Percentiles rank a stretch among this genome's conserved stretches.
Conservation (phyloP, 306 rosid genomes). For the Senna tora region DNA sequence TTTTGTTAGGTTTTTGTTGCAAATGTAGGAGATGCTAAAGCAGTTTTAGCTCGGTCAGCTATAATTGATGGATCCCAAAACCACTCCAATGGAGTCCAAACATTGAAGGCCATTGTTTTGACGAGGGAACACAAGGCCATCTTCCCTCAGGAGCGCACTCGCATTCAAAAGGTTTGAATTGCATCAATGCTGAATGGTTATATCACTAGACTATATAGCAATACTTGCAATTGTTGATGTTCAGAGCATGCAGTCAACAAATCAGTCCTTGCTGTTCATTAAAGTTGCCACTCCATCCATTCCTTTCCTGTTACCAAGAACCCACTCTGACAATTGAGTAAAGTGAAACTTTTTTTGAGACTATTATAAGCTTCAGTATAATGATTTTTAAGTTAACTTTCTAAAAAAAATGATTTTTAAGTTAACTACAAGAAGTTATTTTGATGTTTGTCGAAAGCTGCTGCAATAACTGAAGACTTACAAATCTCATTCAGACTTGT, state of each 20-base stretch:
- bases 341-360: conserved; percentile 17
- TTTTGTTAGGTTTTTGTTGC: conserved; percentile 74
- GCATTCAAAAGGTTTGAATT: conserved; percentile 78
- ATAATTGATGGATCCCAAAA: conserved; percentile 48
- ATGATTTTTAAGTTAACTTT: neutral
- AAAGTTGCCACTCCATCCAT: conserved; percentile 4
- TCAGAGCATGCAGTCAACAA: conserved; percentile 20
- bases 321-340: conserved; percentile 12
- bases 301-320: neutral
- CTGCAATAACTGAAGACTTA: conserved; percentile 12
- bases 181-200: conserved; percentile 32
- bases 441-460: conserved; percentile 14
- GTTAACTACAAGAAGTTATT: neutral
- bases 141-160: conserved; percentile 83
- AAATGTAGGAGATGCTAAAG: conserved; percentile 90
- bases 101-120: conserved; percentile 82
- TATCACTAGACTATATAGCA: conserved; percentile 20
- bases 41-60: conserved; percentile 80
- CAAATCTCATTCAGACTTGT: neutral
- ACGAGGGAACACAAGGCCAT: conserved; percentile 93
- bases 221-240: conserved; percentile 20
- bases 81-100: conserved; percentile 49
- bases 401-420: neutral
- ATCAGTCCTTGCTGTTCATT: conserved; percentile 18
- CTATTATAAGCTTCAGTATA: neutral